Percentiles rank a stretch among this genome's conserved stretches.
phyloP scores from a whole-genome alignment of 2,329 filamentous ascomycete genomes.

The Gaeumannomyces tritici region DNA sequence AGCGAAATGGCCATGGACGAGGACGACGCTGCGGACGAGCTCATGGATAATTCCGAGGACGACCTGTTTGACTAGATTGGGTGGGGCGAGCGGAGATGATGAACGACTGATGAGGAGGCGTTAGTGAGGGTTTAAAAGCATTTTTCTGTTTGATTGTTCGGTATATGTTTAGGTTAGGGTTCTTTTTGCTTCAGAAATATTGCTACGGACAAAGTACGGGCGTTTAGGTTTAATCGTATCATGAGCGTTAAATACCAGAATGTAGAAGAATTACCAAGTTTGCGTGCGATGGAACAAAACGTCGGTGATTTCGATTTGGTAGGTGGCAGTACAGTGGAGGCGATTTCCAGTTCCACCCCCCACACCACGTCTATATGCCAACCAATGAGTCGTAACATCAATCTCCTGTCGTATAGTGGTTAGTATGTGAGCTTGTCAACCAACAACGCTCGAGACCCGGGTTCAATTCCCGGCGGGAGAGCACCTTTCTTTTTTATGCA shows the following conservation, averaged over 20 bases:
- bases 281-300: too few species aligned
- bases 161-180: too few species aligned
- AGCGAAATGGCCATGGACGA: constrained; percentile 63
- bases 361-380: too few species aligned
- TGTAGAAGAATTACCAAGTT: too few species aligned
- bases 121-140: neutral
- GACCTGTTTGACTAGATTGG: constrained; percentile 13
- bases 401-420: constrained; percentile 6
- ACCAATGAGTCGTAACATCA: neutral
- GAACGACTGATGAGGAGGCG: neutral
- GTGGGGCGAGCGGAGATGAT: neutral
- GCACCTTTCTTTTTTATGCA: neutral
- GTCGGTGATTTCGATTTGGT: too few species aligned
- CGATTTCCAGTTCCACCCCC: too few species aligned
- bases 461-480: constrained; percentile 6
- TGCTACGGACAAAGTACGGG: too few species aligned
- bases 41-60: constrained; percentile 50
- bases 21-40: constrained; percentile 63
- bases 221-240: too few species aligned
- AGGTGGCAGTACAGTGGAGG: too few species aligned
- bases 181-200: too few species aligned
- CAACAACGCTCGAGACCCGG: constrained; percentile 4
- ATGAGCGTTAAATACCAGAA: too few species aligned
- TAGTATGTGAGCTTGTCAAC: constrained; percentile 3
- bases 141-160: too few species aligned